Conservation (phyloP, 163 green algal species). For the Prototheca wickerhamii region DNA sequence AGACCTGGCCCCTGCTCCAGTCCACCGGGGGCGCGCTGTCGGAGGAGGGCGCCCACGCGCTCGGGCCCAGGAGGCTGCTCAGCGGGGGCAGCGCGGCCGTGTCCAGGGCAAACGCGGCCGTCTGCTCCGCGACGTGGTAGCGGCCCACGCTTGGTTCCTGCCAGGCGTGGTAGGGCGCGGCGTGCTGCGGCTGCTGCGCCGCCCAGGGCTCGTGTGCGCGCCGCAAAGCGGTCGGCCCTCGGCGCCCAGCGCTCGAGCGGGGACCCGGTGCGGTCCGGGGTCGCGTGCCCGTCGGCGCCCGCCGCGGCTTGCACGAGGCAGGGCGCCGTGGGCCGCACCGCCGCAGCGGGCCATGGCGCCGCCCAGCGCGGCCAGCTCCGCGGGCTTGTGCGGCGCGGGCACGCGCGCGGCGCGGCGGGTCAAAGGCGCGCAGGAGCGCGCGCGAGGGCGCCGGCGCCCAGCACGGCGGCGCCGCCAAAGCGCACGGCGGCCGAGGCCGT, state of each 20-base stretch:
- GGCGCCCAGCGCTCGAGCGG: neutral
- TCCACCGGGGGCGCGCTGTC: too few relatives aligned
- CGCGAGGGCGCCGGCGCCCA: neutral
- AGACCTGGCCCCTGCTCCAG: too few relatives aligned
- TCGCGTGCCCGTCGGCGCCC: neutral
- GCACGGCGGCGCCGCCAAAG: neutral
- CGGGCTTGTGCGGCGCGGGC: neutral
- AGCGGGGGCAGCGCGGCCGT: too few relatives aligned
- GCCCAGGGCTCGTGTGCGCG: neutral
- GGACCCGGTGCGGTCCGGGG: neutral
- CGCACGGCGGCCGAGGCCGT: neutral
- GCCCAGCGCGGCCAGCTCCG: neutral
- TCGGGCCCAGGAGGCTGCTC: too few relatives aligned
- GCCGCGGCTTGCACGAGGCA: neutral
- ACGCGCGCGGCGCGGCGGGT: constrained; percentile 1
- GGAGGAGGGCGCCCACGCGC: too few relatives aligned
- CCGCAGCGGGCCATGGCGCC: constrained; percentile 5
- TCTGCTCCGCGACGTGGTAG: too few relatives aligned
- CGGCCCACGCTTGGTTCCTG: too few relatives aligned
- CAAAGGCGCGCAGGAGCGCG: constrained; percentile 10
- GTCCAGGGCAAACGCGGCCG: too few relatives aligned
- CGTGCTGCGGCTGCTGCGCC: too few relatives aligned
- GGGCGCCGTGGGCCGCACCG: neutral
- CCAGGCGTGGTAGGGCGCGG: too few relatives aligned
- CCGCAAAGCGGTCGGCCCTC: neutral